These are phyloP conservation scores for Chimonanthus salicifolius DNA, from an alignment of 164 flowering plant species.

Conservation along the genomic window DNA sequence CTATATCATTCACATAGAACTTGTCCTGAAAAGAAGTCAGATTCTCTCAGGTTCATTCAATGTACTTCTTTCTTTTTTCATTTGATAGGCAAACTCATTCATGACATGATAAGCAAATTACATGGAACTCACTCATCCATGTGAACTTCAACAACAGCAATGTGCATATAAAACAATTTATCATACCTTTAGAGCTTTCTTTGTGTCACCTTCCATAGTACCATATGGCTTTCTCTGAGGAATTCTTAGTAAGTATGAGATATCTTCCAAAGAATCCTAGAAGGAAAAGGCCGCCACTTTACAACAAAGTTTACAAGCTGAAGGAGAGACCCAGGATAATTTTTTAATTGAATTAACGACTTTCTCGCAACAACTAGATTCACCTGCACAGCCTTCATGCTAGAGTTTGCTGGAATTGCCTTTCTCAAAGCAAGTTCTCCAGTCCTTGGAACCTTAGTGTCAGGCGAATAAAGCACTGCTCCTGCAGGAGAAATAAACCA, in stretches of 20 bases:
- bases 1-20: too few relatives aligned
- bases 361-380: background rate
- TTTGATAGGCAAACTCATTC: background rate
- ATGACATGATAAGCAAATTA: background rate
- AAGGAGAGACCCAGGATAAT: slow-evolving; percentile 6
- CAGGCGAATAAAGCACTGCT: slow-evolving; percentile 92
- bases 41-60: too few relatives aligned
- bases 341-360: background rate
- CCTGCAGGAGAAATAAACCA: slow-evolving; percentile 47
- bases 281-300: slow-evolving; percentile 8
- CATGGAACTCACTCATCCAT: background rate
- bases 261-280: slow-evolving; percentile 83
- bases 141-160: background rate
- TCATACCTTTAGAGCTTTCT: slow-evolving; percentile 83
- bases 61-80: too few relatives aligned
- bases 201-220: slow-evolving; percentile 94
- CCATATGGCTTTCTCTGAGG: slow-evolving; percentile 97
- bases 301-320: background rate
- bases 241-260: slow-evolving; percentile 87
- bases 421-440: slow-evolving; percentile 90
- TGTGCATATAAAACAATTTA: background rate
- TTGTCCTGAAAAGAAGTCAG: too few relatives aligned
- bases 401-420: slow-evolving; percentile 86
- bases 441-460: slow-evolving; percentile 91
- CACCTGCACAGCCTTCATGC: slow-evolving; percentile 91